A percentile compares a stretch with the other conserved stretches of the same genome.
phyloP scores from a whole-genome alignment of 306 rosid species.

The Mucuna pruriens region DNA sequence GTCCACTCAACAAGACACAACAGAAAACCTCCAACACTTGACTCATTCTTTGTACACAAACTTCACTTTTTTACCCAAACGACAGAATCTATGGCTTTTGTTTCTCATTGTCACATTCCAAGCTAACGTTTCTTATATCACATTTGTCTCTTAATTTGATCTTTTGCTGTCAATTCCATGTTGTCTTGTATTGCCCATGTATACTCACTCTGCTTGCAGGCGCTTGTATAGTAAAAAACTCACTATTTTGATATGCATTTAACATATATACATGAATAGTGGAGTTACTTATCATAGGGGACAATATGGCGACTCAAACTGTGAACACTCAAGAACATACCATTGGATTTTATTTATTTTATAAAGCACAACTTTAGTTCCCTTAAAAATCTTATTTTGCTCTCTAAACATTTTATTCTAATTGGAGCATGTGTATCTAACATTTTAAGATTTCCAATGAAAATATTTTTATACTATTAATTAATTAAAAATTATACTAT shows the following conservation, averaged over 20 bases:
- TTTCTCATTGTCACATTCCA: conserved; percentile 37
- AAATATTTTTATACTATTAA: background rate
- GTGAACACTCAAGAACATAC: background rate
- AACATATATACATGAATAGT: background rate
- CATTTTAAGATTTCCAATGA: background rate
- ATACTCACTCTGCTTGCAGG: conserved; percentile 11
- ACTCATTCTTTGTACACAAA: conserved; percentile 19
- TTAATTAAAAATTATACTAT: no score
- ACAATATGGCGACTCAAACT: background rate
- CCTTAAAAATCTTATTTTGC: background rate
- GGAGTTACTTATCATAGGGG: background rate
- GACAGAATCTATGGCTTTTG: background rate
- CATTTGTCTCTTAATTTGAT: conserved; percentile 43
- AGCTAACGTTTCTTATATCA: conserved; percentile 15
- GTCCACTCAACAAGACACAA: conserved; percentile 44
- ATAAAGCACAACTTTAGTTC: background rate
- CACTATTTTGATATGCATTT: background rate
- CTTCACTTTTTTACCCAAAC: conserved; percentile 15
- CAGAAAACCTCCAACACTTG: conserved; percentile 39
- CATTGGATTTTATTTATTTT: background rate
- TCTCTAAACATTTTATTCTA: background rate
- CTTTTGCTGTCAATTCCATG: conserved; percentile 32
- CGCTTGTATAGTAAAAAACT: background rate
- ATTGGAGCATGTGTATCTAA: no score
- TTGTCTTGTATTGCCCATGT: background rate